Evolutionary conservation across 768 basidiomycete species (phyloP), one percentile per base, ranked within the genome.

Genomic region (Boletellus ananas): DNA sequence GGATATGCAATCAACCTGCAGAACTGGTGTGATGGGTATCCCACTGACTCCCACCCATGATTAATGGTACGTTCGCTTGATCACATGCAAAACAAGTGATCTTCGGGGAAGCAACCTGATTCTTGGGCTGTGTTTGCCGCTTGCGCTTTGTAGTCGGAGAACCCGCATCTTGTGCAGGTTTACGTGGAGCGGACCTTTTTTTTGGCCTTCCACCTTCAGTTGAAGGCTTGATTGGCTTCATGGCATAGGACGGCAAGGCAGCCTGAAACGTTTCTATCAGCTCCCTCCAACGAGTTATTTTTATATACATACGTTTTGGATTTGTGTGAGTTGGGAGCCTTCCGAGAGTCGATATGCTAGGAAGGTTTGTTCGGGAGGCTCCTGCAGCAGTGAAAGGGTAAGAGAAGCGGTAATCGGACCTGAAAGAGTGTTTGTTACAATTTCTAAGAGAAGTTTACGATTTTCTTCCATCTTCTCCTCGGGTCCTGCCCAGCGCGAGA

Each of bases 11-110:
- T 54, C 31, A 46, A 41, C 25, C 8, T 40, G 18, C 42, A 23
- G 27, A 47, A 4, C 21, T 42, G n/a, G 16, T 8, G 18, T 25
- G 33, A 27, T 13, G 13, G 21, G 11, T 6, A 9, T 17, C 33
- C 39, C 34, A 76, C 86, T 75, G 56, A 88, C 87, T 76, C 36
- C 87, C 87, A 50, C 85, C 85, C 62, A 83, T 73, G 45, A 88
- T 79, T n/a, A 90, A 72, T 7, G 87, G 87, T 13, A 89, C 87
- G 59, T 86, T 84, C 14, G 76, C 79, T 62, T 79, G 76, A 38
- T 78, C 77, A 63, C 87, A 90, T 6, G 78, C 68, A 34, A 75
- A 68, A 54, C 87, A 90, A 29, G 75, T 69, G 8, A 81, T 80
- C 37, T 71, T 67, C 1, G 72, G 69, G 10, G 79, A 73, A 13